These are phyloP conservation scores for Cyclaneusma minus DNA, from an alignment of 2,329 filamentous ascomycete species.

Conservation along the genomic window DNA sequence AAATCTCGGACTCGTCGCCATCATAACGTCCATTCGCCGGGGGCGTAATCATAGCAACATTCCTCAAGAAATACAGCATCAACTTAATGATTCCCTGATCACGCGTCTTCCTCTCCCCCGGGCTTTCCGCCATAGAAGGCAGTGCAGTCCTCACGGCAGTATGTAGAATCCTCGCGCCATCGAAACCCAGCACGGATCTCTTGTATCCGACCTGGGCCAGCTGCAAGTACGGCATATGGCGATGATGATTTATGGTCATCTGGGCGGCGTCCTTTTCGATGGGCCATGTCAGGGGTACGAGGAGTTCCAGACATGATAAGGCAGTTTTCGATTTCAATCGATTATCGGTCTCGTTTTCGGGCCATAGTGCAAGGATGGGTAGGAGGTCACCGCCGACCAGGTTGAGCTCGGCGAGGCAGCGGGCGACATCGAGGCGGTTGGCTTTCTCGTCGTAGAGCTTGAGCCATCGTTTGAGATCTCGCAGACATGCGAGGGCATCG, in stretches of 20 bases:
- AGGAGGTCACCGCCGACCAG: constrained; percentile 80
- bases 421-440: constrained; percentile 86
- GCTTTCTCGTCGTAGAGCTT: constrained; percentile 87
- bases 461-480: constrained; percentile 90
- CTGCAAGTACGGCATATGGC: constrained; percentile 79
- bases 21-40: constrained; percentile 59
- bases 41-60: constrained; percentile 71
- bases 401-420: constrained; percentile 84
- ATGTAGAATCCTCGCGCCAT: constrained; percentile 61
- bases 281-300: constrained; percentile 91
- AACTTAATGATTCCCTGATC: constrained; percentile 91
- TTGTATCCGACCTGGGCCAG: constrained; percentile 85
- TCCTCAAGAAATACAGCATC: constrained; percentile 75
- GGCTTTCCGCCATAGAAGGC: constrained; percentile 68
- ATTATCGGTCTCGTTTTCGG: constrained; percentile 55
- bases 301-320: constrained; percentile 73
- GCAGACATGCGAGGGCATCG: constrained; percentile 79
- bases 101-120: constrained; percentile 58
- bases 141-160: constrained; percentile 68
- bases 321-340: constrained; percentile 66
- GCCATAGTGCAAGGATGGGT: constrained; percentile 75
- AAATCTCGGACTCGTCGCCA: constrained; percentile 80
- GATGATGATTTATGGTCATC: constrained; percentile 85
- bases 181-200: constrained; percentile 70
- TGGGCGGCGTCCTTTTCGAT: constrained; percentile 63